Conservation (phyloP, 768 basidiomycete species). For the Ramaria sp. region DNA sequence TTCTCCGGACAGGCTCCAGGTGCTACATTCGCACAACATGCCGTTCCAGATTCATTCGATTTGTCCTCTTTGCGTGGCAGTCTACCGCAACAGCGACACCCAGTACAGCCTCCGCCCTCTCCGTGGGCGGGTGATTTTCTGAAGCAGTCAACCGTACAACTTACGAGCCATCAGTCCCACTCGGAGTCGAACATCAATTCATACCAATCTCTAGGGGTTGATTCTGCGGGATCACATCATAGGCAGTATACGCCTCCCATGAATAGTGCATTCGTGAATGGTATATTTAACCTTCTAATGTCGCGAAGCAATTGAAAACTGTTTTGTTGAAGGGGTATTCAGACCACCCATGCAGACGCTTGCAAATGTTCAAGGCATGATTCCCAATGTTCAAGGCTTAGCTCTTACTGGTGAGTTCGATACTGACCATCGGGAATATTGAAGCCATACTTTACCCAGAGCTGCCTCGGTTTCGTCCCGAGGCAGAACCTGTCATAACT, state of each 20-base stretch:
- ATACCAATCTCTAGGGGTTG: no score
- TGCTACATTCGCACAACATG: slow-evolving; percentile 24
- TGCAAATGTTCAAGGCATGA: neutral
- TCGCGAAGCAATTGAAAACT: neutral
- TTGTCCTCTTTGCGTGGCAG: slow-evolving; percentile 25
- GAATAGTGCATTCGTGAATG: neutral
- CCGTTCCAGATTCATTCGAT: slow-evolving; percentile 42
- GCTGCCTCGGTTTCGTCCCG: slow-evolving; percentile 17
- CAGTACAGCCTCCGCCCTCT: slow-evolving; percentile 19
- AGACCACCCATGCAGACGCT: neutral
- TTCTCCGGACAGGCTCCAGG: slow-evolving; percentile 31
- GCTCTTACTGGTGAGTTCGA: neutral
- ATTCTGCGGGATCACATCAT: no score
- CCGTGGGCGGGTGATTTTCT: slow-evolving; percentile 62
- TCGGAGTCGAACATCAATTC: neutral
- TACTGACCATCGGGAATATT: no score
- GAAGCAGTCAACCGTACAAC: slow-evolving; percentile 17
- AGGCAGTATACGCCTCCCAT: neutral
- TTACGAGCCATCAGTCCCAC: slow-evolving; percentile 25
- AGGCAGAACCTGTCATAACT: slow-evolving; percentile 3
- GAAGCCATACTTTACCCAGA: slow-evolving; percentile 5
- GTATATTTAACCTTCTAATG: neutral
- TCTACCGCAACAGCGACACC: slow-evolving; percentile 9
- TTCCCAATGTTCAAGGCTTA: neutral
- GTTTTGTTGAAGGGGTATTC: neutral